Conservation (phyloP, 2,329 filamentous ascomycete species). For the Coniochaeta sp. region DNA sequence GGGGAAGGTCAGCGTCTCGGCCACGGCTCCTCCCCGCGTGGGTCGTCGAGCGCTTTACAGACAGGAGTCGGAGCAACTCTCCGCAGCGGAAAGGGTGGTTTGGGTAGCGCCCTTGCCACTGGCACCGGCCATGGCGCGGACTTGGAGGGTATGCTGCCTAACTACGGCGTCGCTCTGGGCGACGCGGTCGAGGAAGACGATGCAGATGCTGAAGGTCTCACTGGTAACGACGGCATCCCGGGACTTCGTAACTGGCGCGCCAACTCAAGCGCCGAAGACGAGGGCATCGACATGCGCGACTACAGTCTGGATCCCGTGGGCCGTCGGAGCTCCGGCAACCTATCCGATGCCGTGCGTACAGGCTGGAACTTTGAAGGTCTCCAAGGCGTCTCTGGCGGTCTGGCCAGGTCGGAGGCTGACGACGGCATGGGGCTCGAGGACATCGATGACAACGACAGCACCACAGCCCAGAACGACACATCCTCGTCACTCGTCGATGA, state of each 20-base stretch:
- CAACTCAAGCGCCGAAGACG: conserved; percentile 24
- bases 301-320: conserved; percentile 2
- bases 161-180: conserved; percentile 1
- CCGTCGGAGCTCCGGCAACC: not conserved
- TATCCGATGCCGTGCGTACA: conserved; percentile 13
- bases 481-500: conserved; percentile 21
- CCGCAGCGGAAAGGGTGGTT: conserved; percentile 57
- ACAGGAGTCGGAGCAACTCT: conserved; percentile 68
- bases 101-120: conserved; percentile 28
- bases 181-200: not conserved
- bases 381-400: conserved; percentile 3
- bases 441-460: conserved; percentile 22
- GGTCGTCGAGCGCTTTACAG: conserved; percentile 78
- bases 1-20: conserved; percentile 85
- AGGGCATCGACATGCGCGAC: conserved; percentile 33
- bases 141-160: conserved; percentile 8
- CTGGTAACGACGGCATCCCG: conserved; percentile 5
- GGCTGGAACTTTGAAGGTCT: conserved; percentile 40
- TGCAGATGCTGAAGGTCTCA: too few species aligned
- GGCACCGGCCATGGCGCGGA: conserved; percentile 7
- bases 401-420: conserved; percentile 19
- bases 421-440: conserved; percentile 10
- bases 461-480: conserved; percentile 28
- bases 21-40: conserved; percentile 76
- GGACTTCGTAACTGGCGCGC: not conserved